phyloP scores from a whole-genome alignment of 2,329 filamentous ascomycete genomes.

The Cercospora sesami region DNA sequence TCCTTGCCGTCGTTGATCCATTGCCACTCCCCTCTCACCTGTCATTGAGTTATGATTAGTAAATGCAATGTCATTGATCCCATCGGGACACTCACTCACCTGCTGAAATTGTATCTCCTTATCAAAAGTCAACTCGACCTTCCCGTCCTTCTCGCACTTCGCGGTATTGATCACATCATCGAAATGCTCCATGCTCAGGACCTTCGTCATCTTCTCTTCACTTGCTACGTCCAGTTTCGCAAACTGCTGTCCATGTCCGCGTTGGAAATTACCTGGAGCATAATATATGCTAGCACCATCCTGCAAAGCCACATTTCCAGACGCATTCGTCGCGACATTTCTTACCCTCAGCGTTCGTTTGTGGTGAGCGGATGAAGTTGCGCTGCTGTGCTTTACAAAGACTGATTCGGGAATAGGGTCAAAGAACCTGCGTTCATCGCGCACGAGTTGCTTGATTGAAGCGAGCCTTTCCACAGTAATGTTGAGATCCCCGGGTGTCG shows the following conservation, averaged over 20 bases:
- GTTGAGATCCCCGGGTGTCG: not conserved
- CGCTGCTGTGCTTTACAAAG: conserved; percentile 1
- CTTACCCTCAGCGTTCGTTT: conserved; percentile 7
- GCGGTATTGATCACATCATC: not conserved
- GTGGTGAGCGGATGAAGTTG: not conserved
- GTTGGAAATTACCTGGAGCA: not conserved
- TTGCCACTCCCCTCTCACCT: conserved; percentile 9
- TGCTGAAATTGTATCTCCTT: conserved; percentile 8
- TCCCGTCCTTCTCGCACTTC: conserved; percentile 2
- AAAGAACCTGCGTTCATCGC: conserved; percentile 6
- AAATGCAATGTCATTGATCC: not conserved
- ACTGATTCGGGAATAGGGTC: conserved; percentile 1
- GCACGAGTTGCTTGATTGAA: not conserved
- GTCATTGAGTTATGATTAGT: not conserved
- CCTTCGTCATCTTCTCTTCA: conserved; percentile 3
- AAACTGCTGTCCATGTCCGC: not conserved
- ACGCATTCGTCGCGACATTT: not conserved
- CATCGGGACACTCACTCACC: not conserved
- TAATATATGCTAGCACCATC: conserved; percentile 6
- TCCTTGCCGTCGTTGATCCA: conserved; percentile 5
- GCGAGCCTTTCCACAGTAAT: not conserved
- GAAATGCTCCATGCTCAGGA: conserved; percentile 10
- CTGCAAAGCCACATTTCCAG: conserved; percentile 11
- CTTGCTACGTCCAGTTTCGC: conserved; percentile 8
- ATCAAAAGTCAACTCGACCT: conserved; percentile 2